Evolutionary conservation across 2,329 filamentous ascomycete genomes (phyloP).

Genomic region (Colletotrichum acutatum): DNA sequence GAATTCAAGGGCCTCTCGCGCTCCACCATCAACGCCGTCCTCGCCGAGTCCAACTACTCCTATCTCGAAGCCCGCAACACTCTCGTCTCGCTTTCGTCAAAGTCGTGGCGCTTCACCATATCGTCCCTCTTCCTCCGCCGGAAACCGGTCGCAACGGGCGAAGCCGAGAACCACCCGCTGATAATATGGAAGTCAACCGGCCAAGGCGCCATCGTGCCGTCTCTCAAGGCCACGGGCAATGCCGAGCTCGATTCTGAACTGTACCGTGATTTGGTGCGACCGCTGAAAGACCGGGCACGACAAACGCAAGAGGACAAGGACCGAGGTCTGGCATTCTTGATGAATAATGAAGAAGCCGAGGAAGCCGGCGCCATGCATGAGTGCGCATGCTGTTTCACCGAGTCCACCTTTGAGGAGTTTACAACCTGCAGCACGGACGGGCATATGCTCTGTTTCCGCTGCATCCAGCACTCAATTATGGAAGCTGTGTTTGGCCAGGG

Average conservation of each 20-base stretch:
- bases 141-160: slow-evolving; percentile 62
- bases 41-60: slow-evolving; percentile 84
- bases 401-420: slow-evolving; percentile 78
- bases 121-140: slow-evolving; percentile 76
- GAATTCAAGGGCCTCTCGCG: slow-evolving; percentile 82
- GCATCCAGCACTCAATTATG: slow-evolving; percentile 82
- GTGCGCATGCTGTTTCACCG: slow-evolving; percentile 82
- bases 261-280: slow-evolving; percentile 65
- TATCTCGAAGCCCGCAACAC: slow-evolving; percentile 79
- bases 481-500: slow-evolving; percentile 95
- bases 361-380: slow-evolving; percentile 68
- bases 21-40: slow-evolving; percentile 80
- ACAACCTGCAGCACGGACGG: slow-evolving; percentile 75
- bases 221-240: slow-evolving; percentile 73
- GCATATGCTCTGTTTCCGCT: slow-evolving; percentile 84
- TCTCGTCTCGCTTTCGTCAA: slow-evolving; percentile 74
- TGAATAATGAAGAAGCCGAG: slow-evolving; percentile 71
- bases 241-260: slow-evolving; percentile 72
- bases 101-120: slow-evolving; percentile 82
- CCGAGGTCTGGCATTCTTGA: slow-evolving; percentile 59
- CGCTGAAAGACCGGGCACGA: slow-evolving; percentile 58
- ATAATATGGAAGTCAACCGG: slow-evolving; percentile 70
- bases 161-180: slow-evolving; percentile 70
- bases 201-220: slow-evolving; percentile 65
- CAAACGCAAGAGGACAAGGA: slow-evolving; percentile 62